phyloP scores from a whole-genome alignment of 1,139 yeast genomes.

The Hyphopichia wangnamkhiaoensis region DNA sequence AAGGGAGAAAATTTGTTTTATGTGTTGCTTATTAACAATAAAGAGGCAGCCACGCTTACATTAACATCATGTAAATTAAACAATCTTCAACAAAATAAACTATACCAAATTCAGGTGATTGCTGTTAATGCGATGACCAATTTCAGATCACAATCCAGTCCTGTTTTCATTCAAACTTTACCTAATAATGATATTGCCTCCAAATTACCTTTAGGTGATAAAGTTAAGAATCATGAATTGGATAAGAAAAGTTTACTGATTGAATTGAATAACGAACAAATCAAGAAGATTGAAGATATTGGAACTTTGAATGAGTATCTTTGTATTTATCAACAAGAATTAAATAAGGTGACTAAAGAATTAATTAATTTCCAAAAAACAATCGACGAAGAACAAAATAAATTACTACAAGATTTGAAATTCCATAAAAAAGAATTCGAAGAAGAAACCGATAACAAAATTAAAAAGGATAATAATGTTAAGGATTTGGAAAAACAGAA shows the following conservation, averaged over 20 bases:
- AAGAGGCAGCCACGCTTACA: slow-evolving; percentile 40
- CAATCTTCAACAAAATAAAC: slow-evolving; percentile 27
- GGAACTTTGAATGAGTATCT: slow-evolving; percentile 23
- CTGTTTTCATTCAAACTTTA: slow-evolving; percentile 25
- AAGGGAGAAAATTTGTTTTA: slow-evolving; percentile 38
- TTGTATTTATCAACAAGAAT: slow-evolving; percentile 30
- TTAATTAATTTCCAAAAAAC: slow-evolving; percentile 20
- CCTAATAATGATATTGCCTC: slow-evolving; percentile 1
- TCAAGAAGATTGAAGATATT: slow-evolving; percentile 16
- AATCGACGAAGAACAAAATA: slow-evolving; percentile 22
- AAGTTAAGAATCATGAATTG: neutral
- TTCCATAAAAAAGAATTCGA: slow-evolving; percentile 28
- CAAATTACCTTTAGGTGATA: slow-evolving; percentile 5
- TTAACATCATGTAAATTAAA: slow-evolving; percentile 40
- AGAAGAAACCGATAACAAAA: slow-evolving; percentile 32
- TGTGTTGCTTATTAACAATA: slow-evolving; percentile 36
- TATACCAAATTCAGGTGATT: slow-evolving; percentile 40
- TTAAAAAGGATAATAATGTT: slow-evolving; percentile 33
- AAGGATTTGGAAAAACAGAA: slow-evolving; percentile 35
- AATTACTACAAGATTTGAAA: slow-evolving; percentile 21
- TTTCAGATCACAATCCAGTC: slow-evolving; percentile 36
- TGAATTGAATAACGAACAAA: slow-evolving; percentile 17
- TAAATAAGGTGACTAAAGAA: slow-evolving; percentile 26
- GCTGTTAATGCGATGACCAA: slow-evolving; percentile 41
- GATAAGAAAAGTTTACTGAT: neutral